Conservation (phyloP, 306 rosid genomes). For the Prunus kanzakura region DNA sequence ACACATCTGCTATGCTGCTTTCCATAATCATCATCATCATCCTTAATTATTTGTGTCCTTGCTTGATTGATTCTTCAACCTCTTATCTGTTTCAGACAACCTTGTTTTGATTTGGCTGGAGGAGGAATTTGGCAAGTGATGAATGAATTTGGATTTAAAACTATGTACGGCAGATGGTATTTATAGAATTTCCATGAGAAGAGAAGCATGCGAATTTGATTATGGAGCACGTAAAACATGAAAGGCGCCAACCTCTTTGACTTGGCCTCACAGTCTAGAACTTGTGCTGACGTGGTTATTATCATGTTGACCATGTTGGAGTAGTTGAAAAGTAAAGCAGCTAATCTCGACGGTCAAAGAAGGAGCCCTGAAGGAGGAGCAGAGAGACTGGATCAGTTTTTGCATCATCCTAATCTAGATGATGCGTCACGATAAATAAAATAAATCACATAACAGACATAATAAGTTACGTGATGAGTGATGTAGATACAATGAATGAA, state of each 20-base stretch:
- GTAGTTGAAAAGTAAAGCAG: not conserved
- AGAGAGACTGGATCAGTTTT: not conserved
- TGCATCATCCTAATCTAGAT: not conserved
- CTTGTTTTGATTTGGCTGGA: not conserved
- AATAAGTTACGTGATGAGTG: too few species aligned
- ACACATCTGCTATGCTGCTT: constrained; percentile 37
- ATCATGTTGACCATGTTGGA: not conserved
- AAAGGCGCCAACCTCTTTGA: not conserved
- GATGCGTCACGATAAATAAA: not conserved
- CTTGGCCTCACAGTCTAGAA: not conserved
- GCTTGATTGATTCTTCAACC: too few species aligned
- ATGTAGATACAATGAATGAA: too few species aligned
- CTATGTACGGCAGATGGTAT: too few species aligned
- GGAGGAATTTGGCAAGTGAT: not conserved
- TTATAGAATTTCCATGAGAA: too few species aligned
- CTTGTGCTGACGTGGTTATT: not conserved
- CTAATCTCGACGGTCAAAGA: too few species aligned
- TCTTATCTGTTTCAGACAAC: not conserved
- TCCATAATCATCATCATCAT: constrained; percentile 32
- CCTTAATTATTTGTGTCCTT: too few species aligned
- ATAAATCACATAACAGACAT: too few species aligned
- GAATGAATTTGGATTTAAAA: too few species aligned
- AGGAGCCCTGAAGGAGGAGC: too few species aligned
- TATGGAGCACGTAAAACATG: not conserved
- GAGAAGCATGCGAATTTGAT: too few species aligned